Evolutionary conservation across 257 asterid genomes (phyloP), one percentile per base, ranked within the genome.

Genomic region (Solanum sitiens): DNA sequence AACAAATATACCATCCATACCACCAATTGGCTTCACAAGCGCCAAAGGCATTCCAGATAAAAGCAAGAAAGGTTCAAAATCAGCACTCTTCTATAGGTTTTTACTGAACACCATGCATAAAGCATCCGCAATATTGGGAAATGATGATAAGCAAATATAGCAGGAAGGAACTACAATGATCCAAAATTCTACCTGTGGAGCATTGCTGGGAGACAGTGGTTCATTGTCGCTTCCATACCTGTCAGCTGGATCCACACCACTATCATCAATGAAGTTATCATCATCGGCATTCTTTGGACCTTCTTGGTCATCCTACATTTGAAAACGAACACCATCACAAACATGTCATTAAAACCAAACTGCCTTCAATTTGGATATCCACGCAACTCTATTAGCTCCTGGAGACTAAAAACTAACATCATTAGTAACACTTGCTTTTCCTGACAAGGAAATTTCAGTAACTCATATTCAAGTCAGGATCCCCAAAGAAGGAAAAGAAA

Each of bases 221-320:
- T 92, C 98, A 61, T 87, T 76, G 65, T 92, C 96, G 86, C 91
- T 91, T 87, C 91, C 96, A 90, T 94, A 94, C 65, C 94, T 92
- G 85, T 94, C 95, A 84, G 94, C 92, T 73, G 98, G 97, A 90
- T 94, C 97, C 87, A 94, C 89, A 27, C 98, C 98, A 87, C 85
- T 90, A 89, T 95, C 98, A 90, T 95, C 98, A 18, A 95, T 95
- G 93, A 95, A 95, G 89, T 95, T 95, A 88, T 95, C 98, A 91
- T 95, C 98, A 86, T 94, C 94, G 80, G 92, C 2, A 2, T 92
- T 93, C 92, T 94, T 89, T 32, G 72, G 84, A 88, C 98, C 98
- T 74, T 94, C 95, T 40, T 89, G 94, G 88, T 95, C 98, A 91
- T 95, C 98, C 98, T 95, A 86, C 25, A 89, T 80, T 30, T 65